These are phyloP conservation scores for Fusarium oxysporum DNA, from an alignment of 2,329 filamentous ascomycete species.

Conservation along the genomic window DNA sequence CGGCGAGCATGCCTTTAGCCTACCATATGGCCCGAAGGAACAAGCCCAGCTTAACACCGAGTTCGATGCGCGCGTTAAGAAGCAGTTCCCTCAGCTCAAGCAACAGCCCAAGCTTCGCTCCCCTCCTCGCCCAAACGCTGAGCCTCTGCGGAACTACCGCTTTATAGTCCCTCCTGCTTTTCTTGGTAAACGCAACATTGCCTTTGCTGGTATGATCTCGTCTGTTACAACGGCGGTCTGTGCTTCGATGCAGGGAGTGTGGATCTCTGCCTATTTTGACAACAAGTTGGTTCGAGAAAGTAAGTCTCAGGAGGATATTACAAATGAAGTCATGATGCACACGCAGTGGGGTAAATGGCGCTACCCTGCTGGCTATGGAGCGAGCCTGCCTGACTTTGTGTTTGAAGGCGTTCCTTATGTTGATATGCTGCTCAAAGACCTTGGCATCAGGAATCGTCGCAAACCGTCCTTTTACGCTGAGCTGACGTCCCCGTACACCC, in stretches of 20 bases:
- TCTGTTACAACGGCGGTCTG: conserved; percentile 1
- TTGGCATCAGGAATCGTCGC: neutral
- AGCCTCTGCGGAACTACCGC: conserved; percentile 2
- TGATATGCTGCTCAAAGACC: conserved; percentile 11
- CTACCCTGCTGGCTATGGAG: neutral
- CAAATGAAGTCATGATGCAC: neutral
- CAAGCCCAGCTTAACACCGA: neutral
- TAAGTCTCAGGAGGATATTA: neutral
- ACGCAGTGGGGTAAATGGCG: conserved; percentile 9
- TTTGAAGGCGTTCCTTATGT: conserved; percentile 3
- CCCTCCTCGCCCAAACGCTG: neutral
- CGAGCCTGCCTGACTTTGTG: neutral
- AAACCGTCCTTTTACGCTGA: conserved; percentile 2
- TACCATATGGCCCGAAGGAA: neutral
- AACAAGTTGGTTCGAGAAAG: neutral
- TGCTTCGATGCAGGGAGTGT: conserved; percentile 1
- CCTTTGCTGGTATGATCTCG: conserved; percentile 1
- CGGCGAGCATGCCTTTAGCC: neutral
- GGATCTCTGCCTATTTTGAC: conserved; percentile 4
- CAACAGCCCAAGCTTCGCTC: neutral
- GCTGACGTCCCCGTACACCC: neutral
- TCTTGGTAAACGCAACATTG: neutral
- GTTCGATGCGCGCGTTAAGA: neutral
- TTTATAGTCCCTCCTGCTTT: conserved; percentile 5
- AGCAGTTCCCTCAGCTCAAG: neutral